Base-by-base conservation (phyloP, 1,139 yeast species). In the Hansenula lynferdii region DNA sequence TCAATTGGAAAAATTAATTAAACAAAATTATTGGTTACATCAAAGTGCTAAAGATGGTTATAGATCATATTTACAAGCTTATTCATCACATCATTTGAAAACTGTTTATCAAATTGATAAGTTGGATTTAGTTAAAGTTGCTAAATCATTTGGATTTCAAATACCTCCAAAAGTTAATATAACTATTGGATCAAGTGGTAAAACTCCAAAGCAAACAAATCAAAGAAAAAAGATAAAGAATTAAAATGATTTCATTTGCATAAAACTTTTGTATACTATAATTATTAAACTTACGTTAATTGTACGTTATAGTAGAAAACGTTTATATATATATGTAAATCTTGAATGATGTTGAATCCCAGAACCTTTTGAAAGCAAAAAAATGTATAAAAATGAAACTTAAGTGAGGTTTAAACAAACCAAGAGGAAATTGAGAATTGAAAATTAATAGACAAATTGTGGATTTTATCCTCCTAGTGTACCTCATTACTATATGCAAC, bases 1-100 rank as follows among this genome's bases (percentile, higher is more conserved):
- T 8, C 98, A 92, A 65, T 70, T 92, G 51, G 92, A 87, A 55
- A 92, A 90, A 67, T 73, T 92, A 51, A 87, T 92, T 49, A 83
- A 87, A 56, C 85, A 92, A 42, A 92, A 92, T 64, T 92, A 85
- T 65, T 87, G 94, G 83, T 74, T 92, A 49, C 95, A 92, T 61
- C 95, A 87, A 65, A 79, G 90, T 41, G 99, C 99, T 28, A 87
- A 89, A 65, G 99, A 92, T 60, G 99, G 98, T 42, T 92, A 92
- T 69, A 77, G 97, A 61, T 80, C 97, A 7, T 92, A 92, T 63
- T 72, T 92, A 55, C 98, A 94, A 65, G 97, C 98, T 6, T 94
- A 92, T 60, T 90, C 98, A 12, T 85, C 96, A 23, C 98, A 92
- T 65, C 95, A 90, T 57, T 72, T 92, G 61, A 92, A 92, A 64